Conservation (phyloP, 805 yeast genomes). For the Zygosaccharomyces bisporus region DNA sequence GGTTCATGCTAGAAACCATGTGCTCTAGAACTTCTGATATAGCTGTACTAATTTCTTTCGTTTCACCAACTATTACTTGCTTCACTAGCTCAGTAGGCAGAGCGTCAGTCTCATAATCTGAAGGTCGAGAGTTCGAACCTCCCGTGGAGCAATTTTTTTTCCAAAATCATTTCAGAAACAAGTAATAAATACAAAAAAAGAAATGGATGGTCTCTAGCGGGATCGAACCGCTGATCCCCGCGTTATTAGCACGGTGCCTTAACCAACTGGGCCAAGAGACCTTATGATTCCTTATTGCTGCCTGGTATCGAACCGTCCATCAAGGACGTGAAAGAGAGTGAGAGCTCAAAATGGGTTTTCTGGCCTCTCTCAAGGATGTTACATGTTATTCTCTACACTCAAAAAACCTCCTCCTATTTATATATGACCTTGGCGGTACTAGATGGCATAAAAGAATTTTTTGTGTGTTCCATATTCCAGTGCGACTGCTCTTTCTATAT, state of each 20-base stretch:
- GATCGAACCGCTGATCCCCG: constrained; percentile 27
- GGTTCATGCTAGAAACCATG: too few species aligned
- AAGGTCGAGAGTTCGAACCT: constrained; percentile 49
- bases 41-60: too few species aligned
- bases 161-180: not conserved
- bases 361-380: too few species aligned
- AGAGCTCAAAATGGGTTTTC: too few species aligned
- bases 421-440: too few species aligned
- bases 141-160: constrained; percentile 42
- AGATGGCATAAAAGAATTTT: too few species aligned
- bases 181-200: not conserved
- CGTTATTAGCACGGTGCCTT: constrained; percentile 26
- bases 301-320: not conserved
- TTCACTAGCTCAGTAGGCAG: constrained; percentile 50
- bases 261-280: constrained; percentile 24
- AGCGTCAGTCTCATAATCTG: constrained; percentile 52
- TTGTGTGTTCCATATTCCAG: too few species aligned
- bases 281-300: not conserved
- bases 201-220: constrained; percentile 23
- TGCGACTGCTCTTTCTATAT: too few species aligned
- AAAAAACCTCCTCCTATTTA: too few species aligned
- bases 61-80: constrained; percentile 21
- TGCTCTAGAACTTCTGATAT: too few species aligned
- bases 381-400: too few species aligned
- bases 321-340: too few species aligned